These are phyloP conservation scores for Dioscorea cayenensis DNA, from an alignment of 116 monocot genomes.

Conservation along the genomic window DNA sequence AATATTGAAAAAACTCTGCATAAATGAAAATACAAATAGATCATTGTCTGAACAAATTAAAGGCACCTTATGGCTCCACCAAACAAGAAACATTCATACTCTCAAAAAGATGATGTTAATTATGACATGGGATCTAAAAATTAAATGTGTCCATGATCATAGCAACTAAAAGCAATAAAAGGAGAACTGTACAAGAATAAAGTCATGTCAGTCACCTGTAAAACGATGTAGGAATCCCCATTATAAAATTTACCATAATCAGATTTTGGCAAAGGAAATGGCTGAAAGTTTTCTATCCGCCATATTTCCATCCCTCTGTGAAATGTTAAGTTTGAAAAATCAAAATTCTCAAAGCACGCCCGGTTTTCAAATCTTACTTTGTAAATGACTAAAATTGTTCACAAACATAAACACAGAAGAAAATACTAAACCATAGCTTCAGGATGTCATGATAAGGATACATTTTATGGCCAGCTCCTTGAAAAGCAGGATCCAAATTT, in stretches of 20 bases:
- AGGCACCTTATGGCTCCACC: too few relatives aligned
- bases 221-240: conserved; percentile 97
- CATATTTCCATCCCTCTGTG: conserved; percentile 86
- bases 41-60: too few relatives aligned
- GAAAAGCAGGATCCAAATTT: conserved; percentile 83
- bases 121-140: too few relatives aligned
- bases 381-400: background rate
- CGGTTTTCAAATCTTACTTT: background rate
- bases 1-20: too few relatives aligned
- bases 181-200: too few relatives aligned
- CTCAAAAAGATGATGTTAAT: too few relatives aligned
- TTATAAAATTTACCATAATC: conserved; percentile 95
- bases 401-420: background rate
- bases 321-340: conserved; percentile 36
- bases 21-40: too few relatives aligned
- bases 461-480: conserved; percentile 74
- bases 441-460: conserved; percentile 43
- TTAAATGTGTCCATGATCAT: too few relatives aligned
- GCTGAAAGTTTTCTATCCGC: conserved; percentile 96
- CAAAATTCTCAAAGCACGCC: background rate
- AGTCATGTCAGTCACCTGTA: conserved; percentile 54
- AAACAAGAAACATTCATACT: too few relatives aligned
- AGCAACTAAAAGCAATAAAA: too few relatives aligned
- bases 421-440: too few relatives aligned
- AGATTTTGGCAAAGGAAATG: conserved; percentile 74